Evolutionary conservation across 139 green algal species (phyloP).

Genomic region (Edaphochlamys debaryana): DNA sequence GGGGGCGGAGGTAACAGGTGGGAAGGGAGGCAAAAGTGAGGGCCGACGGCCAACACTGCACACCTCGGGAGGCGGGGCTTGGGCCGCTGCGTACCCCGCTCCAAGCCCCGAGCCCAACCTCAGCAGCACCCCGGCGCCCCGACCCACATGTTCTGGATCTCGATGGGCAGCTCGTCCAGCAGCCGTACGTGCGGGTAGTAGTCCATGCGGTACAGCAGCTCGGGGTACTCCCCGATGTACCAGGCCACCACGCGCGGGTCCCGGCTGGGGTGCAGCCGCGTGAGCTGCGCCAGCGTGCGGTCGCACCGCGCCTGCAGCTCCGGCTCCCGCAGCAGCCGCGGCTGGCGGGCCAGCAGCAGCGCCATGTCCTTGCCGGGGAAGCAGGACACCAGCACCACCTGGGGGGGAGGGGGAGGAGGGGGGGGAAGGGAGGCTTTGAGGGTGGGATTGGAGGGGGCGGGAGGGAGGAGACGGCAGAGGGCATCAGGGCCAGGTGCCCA

Average conservation of each 20-base stretch:
- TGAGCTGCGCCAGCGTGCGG: constrained; percentile 6
- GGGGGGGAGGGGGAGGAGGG: background rate
- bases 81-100: background rate
- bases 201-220: constrained; percentile 60
- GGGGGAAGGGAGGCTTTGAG: too few relatives aligned
- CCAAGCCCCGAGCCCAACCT: background rate
- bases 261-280: constrained; percentile 43
- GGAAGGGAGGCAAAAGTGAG: background rate
- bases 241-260: constrained; percentile 20
- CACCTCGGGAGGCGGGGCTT: too few relatives aligned
- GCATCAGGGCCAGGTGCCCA: too few relatives aligned
- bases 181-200: constrained; percentile 54
- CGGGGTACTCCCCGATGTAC: constrained; percentile 49
- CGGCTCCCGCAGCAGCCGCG: constrained; percentile 26
- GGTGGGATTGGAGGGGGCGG: too few relatives aligned
- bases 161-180: constrained; percentile 61
- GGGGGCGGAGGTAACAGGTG: too few relatives aligned
- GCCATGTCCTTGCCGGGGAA: constrained; percentile 38
- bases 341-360: constrained; percentile 39
- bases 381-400: constrained; percentile 26
- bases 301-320: constrained; percentile 32
- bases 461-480: too few relatives aligned
- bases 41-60: background rate
- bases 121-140: too few relatives aligned
- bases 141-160: constrained; percentile 53